Evolutionary conservation across 1,284 basidiomycete species (phyloP).

Genomic region (Pseudozyma thailandica): DNA sequence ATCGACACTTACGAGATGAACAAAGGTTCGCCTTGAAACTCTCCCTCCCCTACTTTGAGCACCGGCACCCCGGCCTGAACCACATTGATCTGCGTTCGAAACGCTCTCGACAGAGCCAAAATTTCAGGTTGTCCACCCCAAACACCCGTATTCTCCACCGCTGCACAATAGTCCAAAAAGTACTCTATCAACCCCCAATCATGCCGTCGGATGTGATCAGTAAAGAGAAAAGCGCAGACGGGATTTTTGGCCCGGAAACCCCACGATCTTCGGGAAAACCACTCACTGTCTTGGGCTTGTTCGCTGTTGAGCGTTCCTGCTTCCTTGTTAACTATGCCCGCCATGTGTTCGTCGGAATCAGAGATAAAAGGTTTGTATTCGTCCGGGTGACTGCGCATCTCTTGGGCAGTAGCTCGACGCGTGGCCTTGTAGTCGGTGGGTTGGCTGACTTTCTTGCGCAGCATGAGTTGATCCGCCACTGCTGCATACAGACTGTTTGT

Average conservation of each 20-base stretch:
- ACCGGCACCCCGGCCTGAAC: constrained; percentile 84
- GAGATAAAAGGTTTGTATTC: constrained; percentile 95
- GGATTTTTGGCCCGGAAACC: too few species aligned
- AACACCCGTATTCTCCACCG: constrained; percentile 82
- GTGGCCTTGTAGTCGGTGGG: constrained; percentile 70
- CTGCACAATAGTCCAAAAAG: constrained; percentile 82
- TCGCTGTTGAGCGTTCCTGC: constrained; percentile 71
- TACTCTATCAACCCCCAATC: constrained; percentile 69
- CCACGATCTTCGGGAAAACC: background rate
- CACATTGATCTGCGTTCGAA: constrained; percentile 87
- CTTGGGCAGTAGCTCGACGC: constrained; percentile 80
- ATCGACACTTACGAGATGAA: constrained; percentile 43
- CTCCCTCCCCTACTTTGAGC: constrained; percentile 79
- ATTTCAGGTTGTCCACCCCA: constrained; percentile 99
- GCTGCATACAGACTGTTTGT: constrained; percentile 83
- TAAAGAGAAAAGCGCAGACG: too few species aligned
- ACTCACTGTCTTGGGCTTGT: constrained; percentile 67
- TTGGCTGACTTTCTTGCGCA: constrained; percentile 14
- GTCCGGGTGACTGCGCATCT: constrained; percentile 84
- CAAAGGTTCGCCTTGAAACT: constrained; percentile 49
- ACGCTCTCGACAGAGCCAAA: constrained; percentile 85
- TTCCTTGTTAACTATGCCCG: constrained; percentile 78
- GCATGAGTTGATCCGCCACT: constrained; percentile 79
- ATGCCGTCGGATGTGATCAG: background rate
- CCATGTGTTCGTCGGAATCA: constrained; percentile 64